A percentile compares a stretch with the other conserved stretches of the same genome.
Conservation (phyloP, 331 rosid species). For the Quercus tomentella region DNA sequence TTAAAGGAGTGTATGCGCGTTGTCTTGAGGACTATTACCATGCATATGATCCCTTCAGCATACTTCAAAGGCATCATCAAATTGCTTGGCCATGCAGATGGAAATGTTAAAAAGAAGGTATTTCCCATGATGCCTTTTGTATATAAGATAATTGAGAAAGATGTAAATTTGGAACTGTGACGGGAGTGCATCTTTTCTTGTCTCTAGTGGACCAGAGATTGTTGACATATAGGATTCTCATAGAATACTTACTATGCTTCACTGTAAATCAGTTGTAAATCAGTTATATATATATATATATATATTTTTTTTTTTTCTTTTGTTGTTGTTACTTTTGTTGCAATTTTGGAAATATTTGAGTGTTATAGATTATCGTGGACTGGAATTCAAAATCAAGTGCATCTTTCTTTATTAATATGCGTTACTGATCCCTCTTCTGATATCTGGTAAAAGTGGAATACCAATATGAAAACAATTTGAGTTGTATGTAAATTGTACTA, state of each 20-base stretch:
- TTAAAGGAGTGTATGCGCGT: constrained; percentile 57
- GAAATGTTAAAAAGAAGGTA: constrained; percentile 71
- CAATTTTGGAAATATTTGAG: not conserved
- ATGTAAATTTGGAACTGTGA: not conserved
- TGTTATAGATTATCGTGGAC: not conserved
- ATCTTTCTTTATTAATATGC: not conserved
- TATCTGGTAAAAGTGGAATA: not conserved
- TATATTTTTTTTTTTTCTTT: not conserved
- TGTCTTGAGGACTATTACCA: constrained; percentile 47
- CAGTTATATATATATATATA: not conserved
- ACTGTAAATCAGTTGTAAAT: not conserved
- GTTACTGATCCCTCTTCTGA: not conserved
- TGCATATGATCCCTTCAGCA: constrained; percentile 55
- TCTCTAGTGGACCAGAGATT: not conserved
- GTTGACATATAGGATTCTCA: not conserved
- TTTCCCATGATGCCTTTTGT: not conserved
- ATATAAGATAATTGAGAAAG: not conserved
- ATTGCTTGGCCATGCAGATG: constrained; percentile 60
- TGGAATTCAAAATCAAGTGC: not conserved
- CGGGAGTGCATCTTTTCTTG: not conserved
- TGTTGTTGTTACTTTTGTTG: not conserved
- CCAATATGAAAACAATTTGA: not conserved
- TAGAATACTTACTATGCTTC: not conserved
- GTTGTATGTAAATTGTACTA: not conserved
- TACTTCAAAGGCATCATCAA: constrained; percentile 57